These are phyloP conservation scores for Fragosphaeria purpurea DNA, from an alignment of 2,329 filamentous ascomycete species.

Conservation along the genomic window DNA sequence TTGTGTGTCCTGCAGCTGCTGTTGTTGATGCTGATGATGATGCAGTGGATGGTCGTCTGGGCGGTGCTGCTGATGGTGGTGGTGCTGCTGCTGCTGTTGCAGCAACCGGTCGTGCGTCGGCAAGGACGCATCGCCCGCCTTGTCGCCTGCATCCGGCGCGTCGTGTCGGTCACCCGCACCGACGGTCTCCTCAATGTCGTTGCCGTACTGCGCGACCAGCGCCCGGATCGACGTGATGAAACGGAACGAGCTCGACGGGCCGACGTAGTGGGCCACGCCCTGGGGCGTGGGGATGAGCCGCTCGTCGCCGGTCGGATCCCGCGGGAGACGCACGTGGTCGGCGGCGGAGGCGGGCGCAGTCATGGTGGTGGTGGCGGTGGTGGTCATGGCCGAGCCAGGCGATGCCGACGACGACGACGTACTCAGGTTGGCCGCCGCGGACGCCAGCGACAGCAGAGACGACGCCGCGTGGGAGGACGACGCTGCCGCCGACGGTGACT, in stretches of 20 bases:
- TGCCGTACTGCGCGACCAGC: constrained; percentile 10
- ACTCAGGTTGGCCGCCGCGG: neutral
- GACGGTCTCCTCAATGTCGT: constrained; percentile 2
- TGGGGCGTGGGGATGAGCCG: constrained; percentile 10
- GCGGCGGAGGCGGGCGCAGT: no score
- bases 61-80: neutral
- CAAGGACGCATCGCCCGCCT: neutral
- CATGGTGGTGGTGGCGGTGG: no score
- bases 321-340: neutral
- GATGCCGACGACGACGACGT: neutral
- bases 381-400: no score
- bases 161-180: neutral
- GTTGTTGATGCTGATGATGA: no score
- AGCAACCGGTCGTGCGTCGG: neutral
- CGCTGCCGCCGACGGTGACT: no score
- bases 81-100: neutral
- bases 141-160: neutral
- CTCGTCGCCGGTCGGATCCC: constrained; percentile 4
- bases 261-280: constrained; percentile 12
- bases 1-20: no score
- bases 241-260: constrained; percentile 12
- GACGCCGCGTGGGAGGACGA: no score
- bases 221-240: constrained; percentile 12
- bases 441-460: no score
- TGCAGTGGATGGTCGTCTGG: no score